Conservation (phyloP, 768 basidiomycete species). For the Boletus vinaceobasis region DNA sequence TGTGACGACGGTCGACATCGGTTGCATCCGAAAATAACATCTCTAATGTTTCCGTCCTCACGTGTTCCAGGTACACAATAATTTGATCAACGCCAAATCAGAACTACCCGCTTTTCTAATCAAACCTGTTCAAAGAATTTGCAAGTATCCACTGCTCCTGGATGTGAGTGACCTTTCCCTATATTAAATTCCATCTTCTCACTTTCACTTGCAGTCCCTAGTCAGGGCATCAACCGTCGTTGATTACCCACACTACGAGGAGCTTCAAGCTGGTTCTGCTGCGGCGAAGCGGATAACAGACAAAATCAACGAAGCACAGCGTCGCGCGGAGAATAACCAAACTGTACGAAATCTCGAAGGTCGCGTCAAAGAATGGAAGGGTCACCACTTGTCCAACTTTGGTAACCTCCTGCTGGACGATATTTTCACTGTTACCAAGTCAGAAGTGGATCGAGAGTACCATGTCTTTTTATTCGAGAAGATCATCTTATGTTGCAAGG, state of each 20-base stretch:
- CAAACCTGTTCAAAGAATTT: constrained; percentile 97
- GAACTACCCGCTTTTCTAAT: constrained; percentile 96
- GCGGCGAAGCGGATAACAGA: constrained; percentile 92
- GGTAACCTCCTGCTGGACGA: constrained; percentile 94
- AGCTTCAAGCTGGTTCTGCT: constrained; percentile 78
- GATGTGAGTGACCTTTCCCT: constrained; percentile 53
- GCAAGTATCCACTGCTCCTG: constrained; percentile 95
- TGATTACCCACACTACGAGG: constrained; percentile 70
- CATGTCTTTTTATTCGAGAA: constrained; percentile 99
- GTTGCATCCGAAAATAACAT: constrained; percentile 18
- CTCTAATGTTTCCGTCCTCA: constrained; percentile 11
- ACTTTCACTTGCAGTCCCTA: constrained; percentile 49
- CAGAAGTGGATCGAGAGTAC: constrained; percentile 94
- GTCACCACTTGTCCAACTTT: constrained; percentile 92
- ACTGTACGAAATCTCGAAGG: constrained; percentile 82
- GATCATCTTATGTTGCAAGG: constrained; percentile 98
- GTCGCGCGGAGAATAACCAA: constrained; percentile 85
- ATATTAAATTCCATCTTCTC: constrained; percentile 9
- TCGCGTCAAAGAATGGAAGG: constrained; percentile 98
- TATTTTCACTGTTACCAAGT: constrained; percentile 93
- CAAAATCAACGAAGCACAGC: constrained; percentile 92
- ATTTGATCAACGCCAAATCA: constrained; percentile 84
- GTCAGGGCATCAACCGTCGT: constrained; percentile 64
- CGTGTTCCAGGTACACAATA: constrained; percentile 60
- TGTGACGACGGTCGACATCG: constrained; percentile 21